Conservation (phyloP, 2,329 filamentous ascomycete species). For the Aureobasidium sp. region DNA sequence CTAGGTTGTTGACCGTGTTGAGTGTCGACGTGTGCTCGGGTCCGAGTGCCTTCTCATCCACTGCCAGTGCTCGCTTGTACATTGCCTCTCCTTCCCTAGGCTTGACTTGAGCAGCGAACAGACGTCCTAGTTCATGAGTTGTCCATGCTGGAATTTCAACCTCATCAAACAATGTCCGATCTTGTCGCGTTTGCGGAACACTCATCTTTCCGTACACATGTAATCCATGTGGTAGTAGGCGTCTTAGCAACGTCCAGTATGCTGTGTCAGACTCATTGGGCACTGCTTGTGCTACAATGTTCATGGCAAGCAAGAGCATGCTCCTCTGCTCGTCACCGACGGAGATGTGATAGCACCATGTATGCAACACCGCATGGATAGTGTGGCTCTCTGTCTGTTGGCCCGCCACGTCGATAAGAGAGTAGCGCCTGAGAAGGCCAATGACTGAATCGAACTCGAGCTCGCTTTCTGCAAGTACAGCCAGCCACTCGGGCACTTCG, state of each 20-base stretch:
- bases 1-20: slow-evolving; percentile 21
- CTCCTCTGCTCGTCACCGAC: neutral
- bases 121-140: neutral
- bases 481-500: neutral
- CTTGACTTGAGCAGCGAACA: neutral
- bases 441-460: neutral
- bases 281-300: neutral
- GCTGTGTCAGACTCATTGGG: neutral
- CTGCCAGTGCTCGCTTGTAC: slow-evolving; percentile 22
- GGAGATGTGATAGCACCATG: neutral
- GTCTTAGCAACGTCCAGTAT: neutral
- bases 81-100: slow-evolving; percentile 23
- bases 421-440: neutral
- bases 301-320: neutral
- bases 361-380: neutral
- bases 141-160: neutral
- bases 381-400: neutral
- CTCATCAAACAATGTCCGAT: neutral
- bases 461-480: neutral
- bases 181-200: neutral
- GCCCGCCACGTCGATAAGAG: neutral
- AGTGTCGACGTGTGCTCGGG: slow-evolving; percentile 23
- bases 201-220: neutral
- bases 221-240: neutral
- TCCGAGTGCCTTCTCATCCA: slow-evolving; percentile 20